Conservation (phyloP, 2,329 filamentous ascomycete genomes). For the Bipolaris cookei region DNA sequence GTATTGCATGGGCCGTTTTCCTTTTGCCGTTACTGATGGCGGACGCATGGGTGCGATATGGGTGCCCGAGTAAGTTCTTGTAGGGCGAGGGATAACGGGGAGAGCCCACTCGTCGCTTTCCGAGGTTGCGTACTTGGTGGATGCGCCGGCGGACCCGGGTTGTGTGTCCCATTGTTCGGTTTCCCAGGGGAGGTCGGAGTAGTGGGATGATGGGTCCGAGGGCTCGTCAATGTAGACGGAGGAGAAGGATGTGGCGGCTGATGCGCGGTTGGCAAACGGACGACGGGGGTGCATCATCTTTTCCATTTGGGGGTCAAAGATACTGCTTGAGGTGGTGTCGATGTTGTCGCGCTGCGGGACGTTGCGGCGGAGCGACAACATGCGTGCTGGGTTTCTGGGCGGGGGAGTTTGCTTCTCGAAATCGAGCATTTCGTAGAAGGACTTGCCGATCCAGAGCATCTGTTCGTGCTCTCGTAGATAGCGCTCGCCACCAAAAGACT, state of each 20-base stretch:
- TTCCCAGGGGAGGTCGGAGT: slow-evolving; percentile 26
- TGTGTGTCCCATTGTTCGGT: slow-evolving; percentile 29
- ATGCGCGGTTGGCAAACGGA: slow-evolving; percentile 31
- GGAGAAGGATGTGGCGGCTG: slow-evolving; percentile 42
- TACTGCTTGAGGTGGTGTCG: slow-evolving; percentile 33
- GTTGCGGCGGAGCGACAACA: slow-evolving; percentile 30
- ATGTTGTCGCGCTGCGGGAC: slow-evolving; percentile 8
- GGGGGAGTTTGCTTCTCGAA: slow-evolving; percentile 35
- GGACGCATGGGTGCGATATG: slow-evolving; percentile 3
- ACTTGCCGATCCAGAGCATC: slow-evolving; percentile 50
- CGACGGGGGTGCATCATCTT: slow-evolving; percentile 48
- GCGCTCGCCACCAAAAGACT: slow-evolving; percentile 64
- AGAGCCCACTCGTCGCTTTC: slow-evolving; percentile 23
- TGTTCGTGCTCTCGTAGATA: slow-evolving; percentile 69
- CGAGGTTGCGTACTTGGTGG: slow-evolving; percentile 27
- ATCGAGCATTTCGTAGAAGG: slow-evolving; percentile 44
- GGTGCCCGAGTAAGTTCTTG: slow-evolving; percentile 14
- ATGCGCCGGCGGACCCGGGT: slow-evolving; percentile 27
- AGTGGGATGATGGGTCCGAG: slow-evolving; percentile 23
- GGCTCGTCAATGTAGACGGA: slow-evolving; percentile 42
- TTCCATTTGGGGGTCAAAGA: slow-evolving; percentile 41
- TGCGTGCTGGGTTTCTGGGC: slow-evolving; percentile 39
- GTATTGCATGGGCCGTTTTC: slow-evolving; percentile 33
- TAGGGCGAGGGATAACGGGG: slow-evolving; percentile 19
- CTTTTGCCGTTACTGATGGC: slow-evolving; percentile 6